Conservation (phyloP, 2,329 filamentous ascomycete species). For the Chrysoporthe puriensis region DNA sequence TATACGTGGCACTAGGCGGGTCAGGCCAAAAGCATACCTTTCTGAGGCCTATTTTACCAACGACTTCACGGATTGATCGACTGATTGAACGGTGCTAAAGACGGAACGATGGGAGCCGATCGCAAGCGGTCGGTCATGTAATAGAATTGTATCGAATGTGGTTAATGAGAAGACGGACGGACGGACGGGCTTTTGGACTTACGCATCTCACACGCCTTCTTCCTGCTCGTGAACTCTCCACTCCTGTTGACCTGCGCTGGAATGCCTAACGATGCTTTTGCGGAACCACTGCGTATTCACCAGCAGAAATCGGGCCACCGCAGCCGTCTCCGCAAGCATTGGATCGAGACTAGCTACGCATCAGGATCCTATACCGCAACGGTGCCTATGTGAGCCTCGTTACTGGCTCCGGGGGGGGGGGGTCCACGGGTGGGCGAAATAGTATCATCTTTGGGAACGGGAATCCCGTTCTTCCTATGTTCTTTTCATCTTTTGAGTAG, state of each 20-base stretch:
- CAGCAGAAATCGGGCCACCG: not conserved
- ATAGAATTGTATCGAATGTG: constrained; percentile 20
- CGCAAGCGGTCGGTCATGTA: constrained; percentile 5
- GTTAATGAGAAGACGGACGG: constrained; percentile 21
- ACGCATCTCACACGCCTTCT: not conserved
- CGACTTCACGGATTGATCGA: not conserved
- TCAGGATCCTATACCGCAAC: not conserved
- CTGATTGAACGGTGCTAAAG: not conserved
- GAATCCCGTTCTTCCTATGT: too few species aligned
- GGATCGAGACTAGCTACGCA: not conserved
- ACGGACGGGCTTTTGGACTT: not conserved
- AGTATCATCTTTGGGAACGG: too few species aligned
- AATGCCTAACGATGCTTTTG: not conserved
- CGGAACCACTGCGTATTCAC: not conserved
- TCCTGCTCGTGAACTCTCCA: not conserved
- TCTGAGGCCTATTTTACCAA: constrained; percentile 5
- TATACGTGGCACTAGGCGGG: constrained; percentile 7
- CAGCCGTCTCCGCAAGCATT: not conserved
- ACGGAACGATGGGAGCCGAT: not conserved
- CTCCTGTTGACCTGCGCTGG: not conserved
- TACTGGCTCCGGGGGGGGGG: too few species aligned
- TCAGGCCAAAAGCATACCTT: not conserved
- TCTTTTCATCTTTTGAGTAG: not conserved
- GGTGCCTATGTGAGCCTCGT: not conserved
- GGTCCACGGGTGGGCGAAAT: too few species aligned